A percentile compares a stretch with the other conserved stretches of the same genome.
These are phyloP conservation scores for Prunus dulcis DNA, from an alignment of 306 rosid genomes.

Conservation along the genomic window DNA sequence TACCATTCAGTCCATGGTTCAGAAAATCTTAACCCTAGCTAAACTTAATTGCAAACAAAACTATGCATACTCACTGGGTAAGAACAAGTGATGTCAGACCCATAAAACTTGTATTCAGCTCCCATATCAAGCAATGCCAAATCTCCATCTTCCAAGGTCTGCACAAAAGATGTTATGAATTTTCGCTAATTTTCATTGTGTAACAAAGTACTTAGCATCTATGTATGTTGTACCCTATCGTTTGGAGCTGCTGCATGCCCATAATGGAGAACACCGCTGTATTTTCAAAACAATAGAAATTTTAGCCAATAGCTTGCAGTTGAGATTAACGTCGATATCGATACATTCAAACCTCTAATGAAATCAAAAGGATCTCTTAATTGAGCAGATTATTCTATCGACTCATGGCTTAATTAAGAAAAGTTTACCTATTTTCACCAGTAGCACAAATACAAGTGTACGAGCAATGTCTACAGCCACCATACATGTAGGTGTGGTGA, in stretches of 20 bases:
- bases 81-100: constrained; percentile 92
- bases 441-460: constrained; percentile 97
- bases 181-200: background rate
- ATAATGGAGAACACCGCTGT: constrained; percentile 89
- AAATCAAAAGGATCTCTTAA: background rate
- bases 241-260: constrained; percentile 98
- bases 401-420: background rate
- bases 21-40: background rate
- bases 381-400: background rate
- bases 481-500: constrained; percentile 96
- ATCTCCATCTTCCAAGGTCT: constrained; percentile 86
- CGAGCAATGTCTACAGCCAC: constrained; percentile 96
- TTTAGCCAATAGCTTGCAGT: constrained; percentile 22
- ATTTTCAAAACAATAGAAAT: constrained; percentile 23
- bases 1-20: background rate
- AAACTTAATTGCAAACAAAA: constrained; percentile 21
- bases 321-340: background rate
- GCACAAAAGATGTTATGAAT: constrained; percentile 17
- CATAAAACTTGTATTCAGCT: constrained; percentile 92
- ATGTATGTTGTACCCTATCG: constrained; percentile 53
- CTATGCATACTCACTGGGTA: constrained; percentile 65
- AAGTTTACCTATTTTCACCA: constrained; percentile 63
- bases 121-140: constrained; percentile 98
- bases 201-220: constrained; percentile 5
- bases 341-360: background rate